phyloP scores from a whole-genome alignment of 2,329 filamentous ascomycete species.

The Colletotrichum scovillei region DNA sequence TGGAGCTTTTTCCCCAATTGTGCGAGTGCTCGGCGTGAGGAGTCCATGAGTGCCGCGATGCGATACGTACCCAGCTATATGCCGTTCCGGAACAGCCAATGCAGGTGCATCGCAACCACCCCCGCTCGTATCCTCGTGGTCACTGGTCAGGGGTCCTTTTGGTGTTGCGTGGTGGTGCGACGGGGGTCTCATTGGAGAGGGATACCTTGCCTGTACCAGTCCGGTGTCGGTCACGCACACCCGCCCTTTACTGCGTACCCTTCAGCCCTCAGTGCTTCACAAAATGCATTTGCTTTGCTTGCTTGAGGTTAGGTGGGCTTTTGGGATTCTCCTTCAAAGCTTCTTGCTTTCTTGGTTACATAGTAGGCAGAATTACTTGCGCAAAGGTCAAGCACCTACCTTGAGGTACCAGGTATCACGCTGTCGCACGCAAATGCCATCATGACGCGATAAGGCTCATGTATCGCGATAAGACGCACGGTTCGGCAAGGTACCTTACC shows the following conservation, averaged over 20 bases:
- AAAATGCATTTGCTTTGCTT: no score
- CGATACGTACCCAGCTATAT: neutral
- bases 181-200: constrained; percentile 23
- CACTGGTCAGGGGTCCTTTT: constrained; percentile 30
- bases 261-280: no score
- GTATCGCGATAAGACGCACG: constrained; percentile 34
- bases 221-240: constrained; percentile 28
- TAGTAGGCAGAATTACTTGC: neutral
- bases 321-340: no score
- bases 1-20: constrained; percentile 21
- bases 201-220: constrained; percentile 33
- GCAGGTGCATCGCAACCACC: constrained; percentile 34
- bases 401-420: no score
- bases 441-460: constrained; percentile 37
- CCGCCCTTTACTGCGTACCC: no score
- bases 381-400: neutral
- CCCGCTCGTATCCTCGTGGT: constrained; percentile 34
- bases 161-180: constrained; percentile 15
- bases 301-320: no score
- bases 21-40: neutral
- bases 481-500: neutral
- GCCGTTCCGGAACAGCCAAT: constrained; percentile 34
- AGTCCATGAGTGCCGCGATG: neutral
- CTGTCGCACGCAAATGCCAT: constrained; percentile 21
- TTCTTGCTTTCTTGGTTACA: no score